These are phyloP conservation scores for Endotrypanum monterogeii DNA, from an alignment of 208 protist genomes.

Conservation along the genomic window DNA sequence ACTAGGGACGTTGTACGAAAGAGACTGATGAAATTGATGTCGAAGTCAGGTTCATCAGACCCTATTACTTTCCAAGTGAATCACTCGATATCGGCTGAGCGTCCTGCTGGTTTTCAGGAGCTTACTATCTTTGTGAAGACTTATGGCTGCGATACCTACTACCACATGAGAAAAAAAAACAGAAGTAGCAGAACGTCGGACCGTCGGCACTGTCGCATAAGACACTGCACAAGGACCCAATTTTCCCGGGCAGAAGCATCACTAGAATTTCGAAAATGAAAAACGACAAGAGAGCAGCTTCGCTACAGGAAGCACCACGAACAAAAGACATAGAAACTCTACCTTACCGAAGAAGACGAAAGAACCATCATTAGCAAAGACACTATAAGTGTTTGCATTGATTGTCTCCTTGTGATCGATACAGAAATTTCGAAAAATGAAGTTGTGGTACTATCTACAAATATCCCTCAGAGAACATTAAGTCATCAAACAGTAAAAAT, in stretches of 20 bases:
- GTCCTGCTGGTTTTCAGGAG: conserved; percentile 18
- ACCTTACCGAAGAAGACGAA: conserved; percentile 13
- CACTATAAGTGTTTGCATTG: neutral
- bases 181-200: conserved; percentile 18
- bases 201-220: conserved; percentile 18
- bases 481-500: neutral
- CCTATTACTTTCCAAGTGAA: conserved; percentile 15
- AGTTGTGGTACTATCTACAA: no score
- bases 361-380: neutral
- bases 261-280: conserved; percentile 22
- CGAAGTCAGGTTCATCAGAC: no score
- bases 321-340: conserved; percentile 29
- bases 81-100: conserved; percentile 26
- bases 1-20: no score
- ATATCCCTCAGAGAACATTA: neutral
- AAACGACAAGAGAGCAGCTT: conserved; percentile 19
- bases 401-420: neutral
- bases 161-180: conserved; percentile 27
- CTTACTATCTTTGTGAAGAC: conserved; percentile 6
- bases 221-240: conserved; percentile 25
- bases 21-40: no score
- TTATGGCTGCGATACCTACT: conserved; percentile 25
- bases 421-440: neutral
- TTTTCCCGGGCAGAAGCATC: conserved; percentile 30
- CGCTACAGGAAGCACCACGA: conserved; percentile 28